These are phyloP conservation scores for Calonectria fujianensis DNA, from an alignment of 2,329 filamentous ascomycete species.

Conservation along the genomic window DNA sequence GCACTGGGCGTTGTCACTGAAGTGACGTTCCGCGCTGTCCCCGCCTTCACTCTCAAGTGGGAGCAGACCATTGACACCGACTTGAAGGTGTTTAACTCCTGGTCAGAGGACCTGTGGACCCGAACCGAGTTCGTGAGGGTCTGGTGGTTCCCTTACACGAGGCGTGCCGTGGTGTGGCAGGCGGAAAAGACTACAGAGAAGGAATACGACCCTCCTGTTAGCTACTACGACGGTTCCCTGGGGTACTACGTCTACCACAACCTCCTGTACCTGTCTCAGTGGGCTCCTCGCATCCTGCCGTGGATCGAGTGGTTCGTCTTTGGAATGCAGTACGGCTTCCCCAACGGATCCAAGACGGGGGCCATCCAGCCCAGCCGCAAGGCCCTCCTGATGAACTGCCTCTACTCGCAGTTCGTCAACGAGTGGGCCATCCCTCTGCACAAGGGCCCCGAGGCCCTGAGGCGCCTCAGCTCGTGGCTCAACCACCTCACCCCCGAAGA, in stretches of 20 bases:
- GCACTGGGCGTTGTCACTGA: constrained; percentile 94
- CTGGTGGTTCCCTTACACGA: constrained; percentile 98
- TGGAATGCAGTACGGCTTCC: constrained; percentile 97
- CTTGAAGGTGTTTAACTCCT: constrained; percentile 79
- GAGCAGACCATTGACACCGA: constrained; percentile 85
- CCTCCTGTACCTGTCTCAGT: constrained; percentile 87
- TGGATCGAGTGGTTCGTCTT: constrained; percentile 98
- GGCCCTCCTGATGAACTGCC: constrained; percentile 95
- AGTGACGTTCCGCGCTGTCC: constrained; percentile 87
- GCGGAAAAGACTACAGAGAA: constrained; percentile 85
- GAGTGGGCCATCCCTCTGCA: constrained; percentile 95
- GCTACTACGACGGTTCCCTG: constrained; percentile 87
- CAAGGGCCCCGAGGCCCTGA: constrained; percentile 90
- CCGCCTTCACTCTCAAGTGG: constrained; percentile 91
- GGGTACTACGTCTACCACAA: constrained; percentile 96
- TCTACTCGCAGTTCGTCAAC: constrained; percentile 99
- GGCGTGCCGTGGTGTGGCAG: constrained; percentile 90
- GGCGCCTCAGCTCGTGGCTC: constrained; percentile 90
- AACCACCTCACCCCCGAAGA: constrained; percentile 78
- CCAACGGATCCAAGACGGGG: constrained; percentile 78
- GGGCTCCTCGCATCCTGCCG: constrained; percentile 85
- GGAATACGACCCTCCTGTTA: constrained; percentile 74
- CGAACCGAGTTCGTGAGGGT: constrained; percentile 92
- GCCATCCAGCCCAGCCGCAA: constrained; percentile 87
- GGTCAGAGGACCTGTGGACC: constrained; percentile 86